These are phyloP conservation scores for Chondrus crispus DNA, from an alignment of 23 red algal species.

Conservation along the genomic window DNA sequence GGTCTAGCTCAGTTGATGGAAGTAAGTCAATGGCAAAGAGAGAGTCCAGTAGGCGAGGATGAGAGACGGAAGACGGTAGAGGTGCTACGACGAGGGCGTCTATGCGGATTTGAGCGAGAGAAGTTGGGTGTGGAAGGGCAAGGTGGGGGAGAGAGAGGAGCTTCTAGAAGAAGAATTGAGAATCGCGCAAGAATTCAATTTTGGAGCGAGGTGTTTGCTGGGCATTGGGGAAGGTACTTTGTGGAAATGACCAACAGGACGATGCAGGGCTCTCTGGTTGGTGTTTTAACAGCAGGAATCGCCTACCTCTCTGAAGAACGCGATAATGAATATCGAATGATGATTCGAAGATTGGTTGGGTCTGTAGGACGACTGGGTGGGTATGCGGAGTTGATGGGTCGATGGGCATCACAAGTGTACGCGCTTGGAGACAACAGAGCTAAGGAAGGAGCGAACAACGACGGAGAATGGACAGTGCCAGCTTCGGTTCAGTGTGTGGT, in stretches of 20 bases:
- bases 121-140: neutral
- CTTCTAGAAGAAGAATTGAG: neutral
- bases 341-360: neutral
- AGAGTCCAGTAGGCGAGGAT: neutral
- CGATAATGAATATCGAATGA: neutral
- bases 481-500: neutral
- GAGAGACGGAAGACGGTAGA: neutral
- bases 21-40: neutral
- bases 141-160: neutral
- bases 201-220: neutral
- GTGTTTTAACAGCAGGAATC: neutral
- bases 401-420: too few relatives aligned
- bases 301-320: neutral
- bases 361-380: neutral
- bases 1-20: neutral
- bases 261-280: neutral
- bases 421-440: too few relatives aligned
- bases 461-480: neutral
- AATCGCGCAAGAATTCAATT: neutral
- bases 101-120: neutral
- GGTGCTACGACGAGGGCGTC: neutral
- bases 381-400: neutral
- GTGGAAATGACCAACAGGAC: neutral
- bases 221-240: neutral
- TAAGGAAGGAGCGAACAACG: too few relatives aligned